Base-by-base conservation (phyloP, 2,329 filamentous ascomycete genomes). In the Pseudopithomyces chartarum region DNA sequence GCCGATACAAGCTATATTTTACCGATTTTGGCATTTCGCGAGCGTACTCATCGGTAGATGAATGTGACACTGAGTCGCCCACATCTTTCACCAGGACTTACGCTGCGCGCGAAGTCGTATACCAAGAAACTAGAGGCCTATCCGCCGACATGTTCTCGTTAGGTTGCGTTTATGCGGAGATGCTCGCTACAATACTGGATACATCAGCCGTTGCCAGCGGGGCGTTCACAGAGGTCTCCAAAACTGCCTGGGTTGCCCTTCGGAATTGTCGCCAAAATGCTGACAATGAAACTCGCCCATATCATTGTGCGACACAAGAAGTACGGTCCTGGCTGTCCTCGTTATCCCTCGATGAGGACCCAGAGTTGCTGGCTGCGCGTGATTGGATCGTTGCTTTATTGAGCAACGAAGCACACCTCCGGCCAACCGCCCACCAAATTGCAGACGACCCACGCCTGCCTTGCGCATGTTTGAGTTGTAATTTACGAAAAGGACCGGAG, bases 11-110 rank as follows among this genome's bases (percentile, higher is more conserved):
- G 20, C 43, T 69, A 13, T 69, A 67, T 20, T 52, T 70, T n/a
- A 55, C 66, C 10, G 65, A 68, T 46, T 69, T 68, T 44, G 66
- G 63, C 2, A 68, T 68, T 22, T 52, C 66, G 1, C 54, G 58
- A 3, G 36, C 58, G 10, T 70, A 69, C 45, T 54, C 47, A n/a
- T 61, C 59, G 7, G 11, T 48, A 5, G 60, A 57, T 17, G 66
- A 67, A 2, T 45, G 39, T 4, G 58, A 65, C 3, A 67, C 66
- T 0, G 60, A 65, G 7, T 50, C 50, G 0, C 49, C 44, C 10
- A 67, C 56, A 8, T 36, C 61, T 2, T 68, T 59, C 42, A 66
- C 62, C 0, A 48, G 55, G 17, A 47, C 45, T 3, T 68, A 68
- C 40, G 58, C 62, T 7, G 65, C 66, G 4, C 62, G 52, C 1